These are phyloP conservation scores for Aureobasidium mangrovei DNA, from an alignment of 2,329 filamentous ascomycete species.

Conservation along the genomic window DNA sequence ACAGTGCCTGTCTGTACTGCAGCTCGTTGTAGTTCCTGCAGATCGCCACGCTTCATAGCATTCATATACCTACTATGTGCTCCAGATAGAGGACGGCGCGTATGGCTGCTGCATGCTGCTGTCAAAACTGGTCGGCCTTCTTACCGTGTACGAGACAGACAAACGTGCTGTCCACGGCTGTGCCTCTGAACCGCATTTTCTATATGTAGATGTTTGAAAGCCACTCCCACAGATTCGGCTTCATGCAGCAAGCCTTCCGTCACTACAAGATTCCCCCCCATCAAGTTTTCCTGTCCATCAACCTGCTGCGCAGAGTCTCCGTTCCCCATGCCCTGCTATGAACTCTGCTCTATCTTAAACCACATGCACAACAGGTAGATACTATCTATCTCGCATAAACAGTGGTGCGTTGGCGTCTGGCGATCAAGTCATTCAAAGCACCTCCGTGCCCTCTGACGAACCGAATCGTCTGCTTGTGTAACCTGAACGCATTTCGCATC, in stretches of 20 bases:
- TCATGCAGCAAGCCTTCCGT: conserved; percentile 11
- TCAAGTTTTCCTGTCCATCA: neutral
- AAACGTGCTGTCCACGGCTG: conserved; percentile 1
- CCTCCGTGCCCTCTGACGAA: neutral
- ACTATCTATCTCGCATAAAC: neutral
- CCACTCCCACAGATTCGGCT: neutral
- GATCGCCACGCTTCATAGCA: neutral
- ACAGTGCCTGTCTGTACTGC: neutral
- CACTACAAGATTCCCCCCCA: conserved; percentile 2
- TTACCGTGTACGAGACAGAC: neutral
- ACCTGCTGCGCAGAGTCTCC: neutral
- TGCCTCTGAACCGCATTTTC: neutral
- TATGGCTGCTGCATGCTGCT: neutral
- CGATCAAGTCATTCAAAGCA: neutral
- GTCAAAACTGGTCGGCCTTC: neutral
- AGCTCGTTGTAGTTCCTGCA: neutral
- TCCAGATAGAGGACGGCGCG: conserved; percentile 1
- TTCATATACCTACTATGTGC: neutral
- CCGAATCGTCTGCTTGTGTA: neutral
- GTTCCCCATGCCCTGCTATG: neutral
- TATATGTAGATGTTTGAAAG: neutral
- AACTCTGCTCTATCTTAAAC: neutral
- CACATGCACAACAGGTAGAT: neutral
- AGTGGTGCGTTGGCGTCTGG: neutral
- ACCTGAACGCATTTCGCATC: neutral